A percentile compares a stretch with the other conserved stretches of the same genome.
phyloP scores from a whole-genome alignment of 2,329 filamentous ascomycete genomes.

The Cercospora beticola region DNA sequence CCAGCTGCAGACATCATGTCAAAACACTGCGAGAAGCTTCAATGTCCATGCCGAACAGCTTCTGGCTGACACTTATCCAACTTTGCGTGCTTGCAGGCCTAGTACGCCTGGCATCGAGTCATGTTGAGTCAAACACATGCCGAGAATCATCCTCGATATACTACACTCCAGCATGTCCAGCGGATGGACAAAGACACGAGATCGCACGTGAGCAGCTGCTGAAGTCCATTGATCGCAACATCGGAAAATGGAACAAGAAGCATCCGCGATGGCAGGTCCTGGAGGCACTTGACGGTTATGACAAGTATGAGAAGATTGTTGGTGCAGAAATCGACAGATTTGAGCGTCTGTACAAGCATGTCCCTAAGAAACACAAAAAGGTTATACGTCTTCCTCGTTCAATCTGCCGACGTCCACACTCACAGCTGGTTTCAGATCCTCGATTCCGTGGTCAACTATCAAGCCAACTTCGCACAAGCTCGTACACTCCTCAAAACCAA shows the following conservation, averaged over 20 bases:
- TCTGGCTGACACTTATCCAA: conserved; percentile 3
- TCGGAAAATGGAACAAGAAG: conserved; percentile 25
- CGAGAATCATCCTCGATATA: background rate
- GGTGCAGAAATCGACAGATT: conserved; percentile 23
- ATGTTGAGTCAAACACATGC: background rate
- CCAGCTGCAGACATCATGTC: background rate
- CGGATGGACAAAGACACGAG: background rate
- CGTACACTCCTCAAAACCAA: conserved; percentile 76
- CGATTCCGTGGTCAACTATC: conserved; percentile 20
- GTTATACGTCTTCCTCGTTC: background rate
- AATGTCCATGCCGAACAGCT: background rate
- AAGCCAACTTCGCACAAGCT: conserved; percentile 17
- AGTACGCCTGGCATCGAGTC: background rate
- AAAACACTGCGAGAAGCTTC: background rate
- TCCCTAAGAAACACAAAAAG: conserved; percentile 20
- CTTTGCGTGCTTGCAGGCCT: conserved; percentile 4
- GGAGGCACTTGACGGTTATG: conserved; percentile 71
- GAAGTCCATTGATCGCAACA: conserved; percentile 11
- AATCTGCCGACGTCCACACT: background rate
- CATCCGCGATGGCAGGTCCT: conserved; percentile 75
- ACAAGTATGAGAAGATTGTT: conserved; percentile 42
- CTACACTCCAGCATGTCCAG: background rate
- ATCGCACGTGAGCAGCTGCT: conserved; percentile 14
- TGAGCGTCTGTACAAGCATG: conserved; percentile 21
- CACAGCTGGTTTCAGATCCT: conserved; percentile 13